Percentiles rank a stretch among this genome's conserved stretches.
Evolutionary conservation across 495 filamentous ascomycete genomes (phyloP).

Genomic region (Podospora sp.): DNA sequence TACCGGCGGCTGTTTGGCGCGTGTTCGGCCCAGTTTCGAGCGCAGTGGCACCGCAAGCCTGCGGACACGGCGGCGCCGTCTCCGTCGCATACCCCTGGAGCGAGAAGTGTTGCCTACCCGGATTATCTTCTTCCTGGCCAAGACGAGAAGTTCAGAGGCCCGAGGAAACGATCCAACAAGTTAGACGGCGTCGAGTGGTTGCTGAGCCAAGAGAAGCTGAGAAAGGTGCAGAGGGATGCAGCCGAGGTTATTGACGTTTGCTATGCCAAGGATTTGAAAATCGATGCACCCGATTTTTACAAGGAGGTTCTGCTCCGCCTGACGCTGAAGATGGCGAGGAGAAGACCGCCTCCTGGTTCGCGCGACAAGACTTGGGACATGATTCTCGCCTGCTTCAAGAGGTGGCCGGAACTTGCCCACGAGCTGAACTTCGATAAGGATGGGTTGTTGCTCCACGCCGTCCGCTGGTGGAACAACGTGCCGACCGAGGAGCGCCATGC

Average conservation of each 20-base stretch:
- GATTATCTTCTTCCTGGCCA: background rate
- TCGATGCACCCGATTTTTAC: slow-evolving; percentile 18
- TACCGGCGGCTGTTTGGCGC: slow-evolving; percentile 27
- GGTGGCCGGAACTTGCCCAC: slow-evolving; percentile 9
- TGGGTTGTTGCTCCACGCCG: background rate
- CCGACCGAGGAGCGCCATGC: slow-evolving; percentile 1
- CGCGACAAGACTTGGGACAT: slow-evolving; percentile 6
- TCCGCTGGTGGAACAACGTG: slow-evolving; percentile 13
- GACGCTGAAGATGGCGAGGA: slow-evolving; percentile 8
- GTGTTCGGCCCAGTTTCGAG: slow-evolving; percentile 18
- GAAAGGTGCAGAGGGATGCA: background rate
- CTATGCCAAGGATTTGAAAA: slow-evolving; percentile 14
- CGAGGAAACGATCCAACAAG: background rate
- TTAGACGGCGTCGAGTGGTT: background rate
- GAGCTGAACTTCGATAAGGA: slow-evolving; percentile 4
- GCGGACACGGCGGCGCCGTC: background rate
- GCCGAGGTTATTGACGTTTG: slow-evolving; percentile 6
- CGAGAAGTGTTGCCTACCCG: background rate
- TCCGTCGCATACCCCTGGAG: background rate
- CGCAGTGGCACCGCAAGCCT: slow-evolving; percentile 9
- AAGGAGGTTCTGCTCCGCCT: slow-evolving; percentile 13
- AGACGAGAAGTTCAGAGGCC: background rate
- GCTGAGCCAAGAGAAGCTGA: slow-evolving; percentile 3
- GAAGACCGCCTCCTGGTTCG: background rate
- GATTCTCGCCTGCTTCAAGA: slow-evolving; percentile 12